Base-by-base conservation (phyloP, 345 rosid genomes). In the Euphorbia tirucalli region DNA sequence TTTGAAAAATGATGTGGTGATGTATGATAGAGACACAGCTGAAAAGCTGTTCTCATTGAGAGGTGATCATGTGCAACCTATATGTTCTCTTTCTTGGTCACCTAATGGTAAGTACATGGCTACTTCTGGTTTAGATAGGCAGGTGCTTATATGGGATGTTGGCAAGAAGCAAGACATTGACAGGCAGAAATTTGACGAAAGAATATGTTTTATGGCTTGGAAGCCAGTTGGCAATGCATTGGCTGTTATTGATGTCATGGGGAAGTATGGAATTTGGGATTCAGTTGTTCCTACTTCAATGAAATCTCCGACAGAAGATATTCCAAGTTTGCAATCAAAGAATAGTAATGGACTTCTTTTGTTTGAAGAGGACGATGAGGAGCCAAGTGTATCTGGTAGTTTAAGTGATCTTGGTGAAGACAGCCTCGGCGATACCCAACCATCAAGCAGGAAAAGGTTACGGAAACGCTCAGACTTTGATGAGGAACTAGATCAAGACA, bases 51-150 rank as follows among this genome's bases (percentile, higher is more conserved):
- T 85, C 74, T 74, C 94, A 0, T 64, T 95, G 52, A 90, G 93
- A 84, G 94, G 97, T 52, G 97, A 90, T 71, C 99, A 95, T 71
- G 64, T 78, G 24, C 81, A 88, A 52, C 81, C 90, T 59, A 75
- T 95, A 44, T 95, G 97, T 80, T 90, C 74, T 77, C 57, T 92
- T 70, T 76, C 90, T 5, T 95, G 98, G 97, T 89, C 99, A 58
- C 97, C 97, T 52, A 95, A 95, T 72, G 97, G 99, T 31, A 95
- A 87, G 78, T 95, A 89, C 81, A 77, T 95, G 80, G 99, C 94
- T 65, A 92, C 97, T 21, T 90, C 97, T 74, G 79, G 97, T 75
- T 79, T 89, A 73, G 99, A 95, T 77, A 85, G 79, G 65, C 97
- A 95, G 83, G 81, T 92, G 79, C 83, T 95, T 44, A 87, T 95